Conservation (phyloP, 768 basidiomycete species). For the Hygrophorus russula region DNA sequence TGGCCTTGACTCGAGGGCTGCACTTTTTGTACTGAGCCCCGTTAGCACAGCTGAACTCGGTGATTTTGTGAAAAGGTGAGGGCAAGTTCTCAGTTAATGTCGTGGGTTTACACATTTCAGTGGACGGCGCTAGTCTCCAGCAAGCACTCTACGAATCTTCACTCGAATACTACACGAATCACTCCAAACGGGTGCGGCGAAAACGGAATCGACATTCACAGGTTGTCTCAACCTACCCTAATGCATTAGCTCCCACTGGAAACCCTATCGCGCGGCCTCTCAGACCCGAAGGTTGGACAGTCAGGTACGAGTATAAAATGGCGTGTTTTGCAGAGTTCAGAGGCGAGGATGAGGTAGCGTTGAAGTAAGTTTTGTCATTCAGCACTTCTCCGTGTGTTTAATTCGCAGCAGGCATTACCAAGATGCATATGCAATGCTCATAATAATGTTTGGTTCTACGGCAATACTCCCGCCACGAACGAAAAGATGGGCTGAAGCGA, state of each 20-base stretch:
- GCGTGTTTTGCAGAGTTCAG: constrained; percentile 94
- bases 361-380: constrained; percentile 51
- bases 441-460: constrained; percentile 84
- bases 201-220: constrained; percentile 82
- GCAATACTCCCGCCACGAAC: constrained; percentile 83
- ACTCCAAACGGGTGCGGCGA: constrained; percentile 83
- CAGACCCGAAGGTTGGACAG: constrained; percentile 85
- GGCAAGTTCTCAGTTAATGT: not conserved
- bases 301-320: constrained; percentile 96
- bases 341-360: constrained; percentile 82
- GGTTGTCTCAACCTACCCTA: constrained; percentile 35
- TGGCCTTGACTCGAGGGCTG: constrained; percentile 83
- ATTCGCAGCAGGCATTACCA: constrained; percentile 71
- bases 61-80: constrained; percentile 80
- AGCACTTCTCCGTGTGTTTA: constrained; percentile 7
- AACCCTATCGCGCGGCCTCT: constrained; percentile 44
- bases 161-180: constrained; percentile 85
- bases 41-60: constrained; percentile 76
- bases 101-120: not conserved
- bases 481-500: constrained; percentile 97
- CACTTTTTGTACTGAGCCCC: constrained; percentile 90
- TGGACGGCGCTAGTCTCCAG: constrained; percentile 48
- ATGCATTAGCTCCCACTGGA: constrained; percentile 36
- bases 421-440: constrained; percentile 77
- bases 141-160: constrained; percentile 84